Evolutionary conservation across 192 early-diverging fungal species (phyloP), one percentile per base, ranked within the genome.

Genomic region (Entomortierella lignicola): DNA sequence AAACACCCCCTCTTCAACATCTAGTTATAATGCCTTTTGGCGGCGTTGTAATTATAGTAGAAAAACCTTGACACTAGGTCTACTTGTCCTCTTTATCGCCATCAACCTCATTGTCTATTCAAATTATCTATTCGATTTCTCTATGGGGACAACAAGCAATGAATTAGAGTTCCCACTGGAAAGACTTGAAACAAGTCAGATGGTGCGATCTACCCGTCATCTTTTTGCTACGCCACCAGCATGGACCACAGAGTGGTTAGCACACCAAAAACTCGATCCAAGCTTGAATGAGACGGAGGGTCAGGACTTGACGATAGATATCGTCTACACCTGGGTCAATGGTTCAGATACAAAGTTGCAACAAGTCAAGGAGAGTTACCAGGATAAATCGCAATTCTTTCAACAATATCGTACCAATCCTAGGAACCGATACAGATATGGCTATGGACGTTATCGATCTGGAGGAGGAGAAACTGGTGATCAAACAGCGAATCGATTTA

Each of bases 291-390:
- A 60, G n/a, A 8, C 55, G 2, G 59, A 32, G 13, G 43, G 72
- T 13, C 12, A 61, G 23, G 37, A 31, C 7, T 13, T 77, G 21
- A 43, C 7, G 8, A 65, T 83, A 47, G 82, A 83, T 41, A 42
- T 81, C 13, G 71, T 83, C n/a, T 83, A 83, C 39, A 83, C 77
- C 0, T 83, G 82, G 82, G 82, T 83, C 42, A 83, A 83, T 41
- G 82, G 82, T 26, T 72, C 75, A 15, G 82, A 83, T 29, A 31
- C 65, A 55, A 37, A 32, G 10, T 30, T 75, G 32, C 31, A 52
- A 25, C 8, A 17, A 0, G 25, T 71, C 47, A 66, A 59, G 44
- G 53, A 77, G 7, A 23, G 32, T 3, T 77, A 68, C 37, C 30
- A 77, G 55, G 41, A 62, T 3, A 15, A 18, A 8, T 77, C 72